A percentile compares a stretch with the other conserved stretches of the same genome.
These are phyloP conservation scores for Pseudognaphalium luteoalbum DNA, from an alignment of 129 eudicot species.

Conservation along the genomic window DNA sequence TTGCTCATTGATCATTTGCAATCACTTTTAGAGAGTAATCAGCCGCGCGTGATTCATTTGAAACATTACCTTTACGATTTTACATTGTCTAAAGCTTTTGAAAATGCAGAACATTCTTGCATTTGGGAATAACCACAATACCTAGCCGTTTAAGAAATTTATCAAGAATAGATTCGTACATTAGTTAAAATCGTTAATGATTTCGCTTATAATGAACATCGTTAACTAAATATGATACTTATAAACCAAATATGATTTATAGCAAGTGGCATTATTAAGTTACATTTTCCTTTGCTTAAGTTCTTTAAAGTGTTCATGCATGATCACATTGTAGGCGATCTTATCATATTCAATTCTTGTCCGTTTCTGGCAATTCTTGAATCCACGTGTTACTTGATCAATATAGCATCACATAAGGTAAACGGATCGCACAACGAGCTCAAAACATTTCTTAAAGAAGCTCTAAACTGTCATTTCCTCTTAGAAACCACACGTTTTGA, in stretches of 20 bases:
- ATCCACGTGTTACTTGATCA: conserved; percentile 16
- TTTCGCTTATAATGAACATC: not conserved
- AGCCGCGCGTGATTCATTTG: not conserved
- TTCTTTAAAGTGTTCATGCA: conserved; percentile 24
- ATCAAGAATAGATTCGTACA: not conserved
- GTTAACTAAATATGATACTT: not conserved
- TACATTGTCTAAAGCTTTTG: not conserved
- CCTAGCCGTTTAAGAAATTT: not conserved
- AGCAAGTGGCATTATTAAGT: not conserved
- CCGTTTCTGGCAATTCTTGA: conserved; percentile 11
- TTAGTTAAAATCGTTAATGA: not conserved
- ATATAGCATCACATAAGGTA: conserved; percentile 5
- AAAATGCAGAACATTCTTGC: not conserved
- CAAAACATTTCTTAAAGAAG: conserved; percentile 16
- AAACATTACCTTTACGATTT: not conserved
- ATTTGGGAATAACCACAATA: not conserved
- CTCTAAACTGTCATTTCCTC: conserved; percentile 27
- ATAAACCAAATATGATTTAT: not conserved
- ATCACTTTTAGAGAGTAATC: not conserved
- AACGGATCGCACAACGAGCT: not conserved
- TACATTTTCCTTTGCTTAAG: not conserved
- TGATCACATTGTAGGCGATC: not conserved
- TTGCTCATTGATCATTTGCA: not conserved
- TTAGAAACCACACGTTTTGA: conserved; percentile 31
- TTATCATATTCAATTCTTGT: not conserved